Conservation (phyloP, 106 monocot genomes). For the Allium sativum region DNA sequence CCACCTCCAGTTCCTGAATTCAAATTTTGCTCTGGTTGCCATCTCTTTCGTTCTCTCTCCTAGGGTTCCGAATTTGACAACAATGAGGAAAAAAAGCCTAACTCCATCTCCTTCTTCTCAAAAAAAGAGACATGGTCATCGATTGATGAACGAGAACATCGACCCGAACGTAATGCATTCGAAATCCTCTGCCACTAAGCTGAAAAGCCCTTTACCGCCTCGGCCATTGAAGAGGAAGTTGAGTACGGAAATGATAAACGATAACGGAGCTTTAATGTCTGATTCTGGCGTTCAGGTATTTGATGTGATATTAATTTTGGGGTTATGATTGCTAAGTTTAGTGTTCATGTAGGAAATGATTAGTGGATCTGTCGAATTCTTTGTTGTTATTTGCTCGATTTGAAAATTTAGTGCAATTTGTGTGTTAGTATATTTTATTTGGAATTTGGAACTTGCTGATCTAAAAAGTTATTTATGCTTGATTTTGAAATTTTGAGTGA, state of each 20-base stretch:
- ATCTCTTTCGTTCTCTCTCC: constrained; percentile 1
- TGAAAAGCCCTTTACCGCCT: constrained; percentile 71
- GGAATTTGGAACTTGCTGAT: too few species aligned
- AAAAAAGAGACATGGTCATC: constrained; percentile 20
- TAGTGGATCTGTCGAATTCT: too few species aligned
- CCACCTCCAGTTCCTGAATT: neutral
- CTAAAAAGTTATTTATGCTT: too few species aligned
- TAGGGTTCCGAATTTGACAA: constrained; percentile 14
- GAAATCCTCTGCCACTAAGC: constrained; percentile 20
- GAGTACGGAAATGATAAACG: constrained; percentile 32
- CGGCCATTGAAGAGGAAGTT: constrained; percentile 48
- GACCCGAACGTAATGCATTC: constrained; percentile 36
- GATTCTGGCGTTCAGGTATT: constrained; percentile 84
- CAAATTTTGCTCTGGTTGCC: constrained; percentile 5
- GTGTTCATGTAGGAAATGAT: too few species aligned
- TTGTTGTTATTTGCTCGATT: too few species aligned
- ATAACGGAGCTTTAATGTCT: constrained; percentile 3
- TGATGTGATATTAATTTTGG: neutral
- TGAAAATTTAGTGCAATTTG: too few species aligned
- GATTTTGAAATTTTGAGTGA: neutral
- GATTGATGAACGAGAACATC: constrained; percentile 76
- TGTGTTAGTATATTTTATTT: too few species aligned
- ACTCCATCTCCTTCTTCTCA: constrained; percentile 26
- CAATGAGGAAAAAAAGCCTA: constrained; percentile 37
- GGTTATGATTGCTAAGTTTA: too few species aligned